phyloP scores from a whole-genome alignment of 192 early-diverging fungal species.

The Rhizoclosmatium globosum region DNA sequence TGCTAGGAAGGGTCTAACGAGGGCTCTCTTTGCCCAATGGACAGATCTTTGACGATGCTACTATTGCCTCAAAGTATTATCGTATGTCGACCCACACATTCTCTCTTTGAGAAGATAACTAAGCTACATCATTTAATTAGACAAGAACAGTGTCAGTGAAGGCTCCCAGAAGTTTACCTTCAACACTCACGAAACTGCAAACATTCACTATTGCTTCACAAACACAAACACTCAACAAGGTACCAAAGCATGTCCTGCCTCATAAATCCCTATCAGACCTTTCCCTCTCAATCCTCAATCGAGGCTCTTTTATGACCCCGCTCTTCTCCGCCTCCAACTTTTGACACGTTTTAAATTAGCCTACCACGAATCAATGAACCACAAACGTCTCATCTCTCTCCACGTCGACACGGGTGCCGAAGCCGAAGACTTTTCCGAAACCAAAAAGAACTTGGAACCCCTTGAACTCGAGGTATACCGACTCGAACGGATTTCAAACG shows the following conservation, averaged over 20 bases:
- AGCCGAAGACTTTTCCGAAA: conserved; percentile 76
- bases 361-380: conserved; percentile 44
- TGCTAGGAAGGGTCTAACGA: not conserved
- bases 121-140: not conserved
- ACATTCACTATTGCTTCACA: conserved; percentile 87
- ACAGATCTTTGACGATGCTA: conserved; percentile 78
- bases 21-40: not conserved
- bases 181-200: conserved; percentile 85
- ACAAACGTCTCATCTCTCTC: conserved; percentile 73
- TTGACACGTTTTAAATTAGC: conserved; percentile 25
- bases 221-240: conserved; percentile 44
- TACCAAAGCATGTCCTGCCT: conserved; percentile 6
- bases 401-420: conserved; percentile 87
- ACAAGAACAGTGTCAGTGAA: conserved; percentile 66
- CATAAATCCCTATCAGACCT: not conserved
- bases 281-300: not conserved
- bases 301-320: not conserved
- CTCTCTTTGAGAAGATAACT: not conserved
- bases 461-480: conserved; percentile 88
- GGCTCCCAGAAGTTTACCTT: conserved; percentile 77
- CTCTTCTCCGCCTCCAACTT: not conserved
- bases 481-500: conserved; percentile 77
- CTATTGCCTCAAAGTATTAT: conserved; percentile 74
- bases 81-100: conserved; percentile 11
- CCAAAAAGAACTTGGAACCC: conserved; percentile 84